Percentiles rank a stretch among this genome's conserved stretches.
phyloP scores from a whole-genome alignment of 2,329 filamentous ascomycete genomes.

The Alternaria consortialis region DNA sequence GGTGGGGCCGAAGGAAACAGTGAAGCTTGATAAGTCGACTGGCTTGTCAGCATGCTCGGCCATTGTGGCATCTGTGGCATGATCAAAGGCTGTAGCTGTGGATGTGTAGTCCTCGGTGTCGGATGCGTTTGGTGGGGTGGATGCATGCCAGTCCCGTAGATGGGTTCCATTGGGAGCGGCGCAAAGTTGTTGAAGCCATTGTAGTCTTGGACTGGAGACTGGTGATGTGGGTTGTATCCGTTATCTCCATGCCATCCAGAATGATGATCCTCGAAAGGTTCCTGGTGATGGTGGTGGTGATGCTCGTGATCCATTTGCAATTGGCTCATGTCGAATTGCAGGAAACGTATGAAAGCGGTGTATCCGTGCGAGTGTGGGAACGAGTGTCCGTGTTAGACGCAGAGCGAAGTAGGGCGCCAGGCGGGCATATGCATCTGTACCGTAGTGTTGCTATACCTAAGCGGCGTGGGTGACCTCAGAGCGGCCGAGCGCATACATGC shows the following conservation, averaged over 20 bases:
- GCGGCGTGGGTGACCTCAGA: conserved; percentile 44
- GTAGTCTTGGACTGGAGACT: conserved; percentile 53
- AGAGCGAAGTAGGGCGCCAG: conserved; percentile 32
- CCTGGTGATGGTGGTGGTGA: conserved; percentile 41
- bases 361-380: conserved; percentile 38
- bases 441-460: conserved; percentile 40
- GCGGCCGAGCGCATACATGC: conserved; percentile 51
- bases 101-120: conserved; percentile 47
- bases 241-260: conserved; percentile 44
- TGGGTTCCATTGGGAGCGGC: conserved; percentile 52
- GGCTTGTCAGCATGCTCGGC: conserved; percentile 55
- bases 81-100: conserved; percentile 53
- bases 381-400: conserved; percentile 37
- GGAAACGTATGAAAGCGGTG: conserved; percentile 23
- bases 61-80: conserved; percentile 51
- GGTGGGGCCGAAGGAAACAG: conserved; percentile 50
- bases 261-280: conserved; percentile 48
- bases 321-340: conserved; percentile 49
- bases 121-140: conserved; percentile 45
- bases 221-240: conserved; percentile 48
- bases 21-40: conserved; percentile 52
- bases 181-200: conserved; percentile 50
- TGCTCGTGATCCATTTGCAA: conserved; percentile 55
- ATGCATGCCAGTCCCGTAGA: conserved; percentile 50
- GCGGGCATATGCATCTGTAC: conserved; percentile 47